Evolutionary conservation across 2,329 filamentous ascomycete species (phyloP), one percentile per base, ranked within the genome.

Genomic region (Mycosphaerella sp.): DNA sequence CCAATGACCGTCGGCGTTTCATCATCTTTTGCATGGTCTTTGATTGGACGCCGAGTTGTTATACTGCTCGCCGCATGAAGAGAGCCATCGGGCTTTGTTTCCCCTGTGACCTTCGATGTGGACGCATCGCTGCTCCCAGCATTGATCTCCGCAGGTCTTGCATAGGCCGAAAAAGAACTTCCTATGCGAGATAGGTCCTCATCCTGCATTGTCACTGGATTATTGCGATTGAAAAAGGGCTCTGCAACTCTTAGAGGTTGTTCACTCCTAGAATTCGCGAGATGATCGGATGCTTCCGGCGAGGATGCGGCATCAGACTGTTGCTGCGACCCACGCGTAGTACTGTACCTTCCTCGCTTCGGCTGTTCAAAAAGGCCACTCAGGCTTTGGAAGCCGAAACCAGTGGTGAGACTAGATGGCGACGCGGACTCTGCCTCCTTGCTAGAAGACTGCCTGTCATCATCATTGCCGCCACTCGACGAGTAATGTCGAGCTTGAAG

Each of bases 351-450:
- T 7, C 60, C 56, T 12, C 54, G 41, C 12, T 53, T 32, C 31
- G 61, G 56, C 29, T 60, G 47, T 23, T 59, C 51, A 46, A 68
- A 66, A 14, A 68, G 56, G 5, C 59, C 56, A 39, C 56, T 63
- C n/a, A 67, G 53, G 41, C 65, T 67, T 42, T 67, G 65, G 46
- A 67, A 68, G 3, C 60, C 60, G 31, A 64, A 60, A 32, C 56
- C 40, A 31, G 59, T 62, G 40, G 57, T 53, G n/a, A 52, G 31
- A 12, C 54, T 39, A 4, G 59, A 48, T 31, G 54, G 17, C n/a
- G 44, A n/a, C 7, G 40, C 50, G 10, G 42, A 11, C 8, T 29
- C 21, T 11, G 4, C 12, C 11, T 45, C n/a, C 14, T 31, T 26
- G 6, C 9, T 12, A 29, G 42, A 11, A 44, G 42, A 36, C 51